Conservation (phyloP, 306 rosid genomes). For the Malus fusca region DNA sequence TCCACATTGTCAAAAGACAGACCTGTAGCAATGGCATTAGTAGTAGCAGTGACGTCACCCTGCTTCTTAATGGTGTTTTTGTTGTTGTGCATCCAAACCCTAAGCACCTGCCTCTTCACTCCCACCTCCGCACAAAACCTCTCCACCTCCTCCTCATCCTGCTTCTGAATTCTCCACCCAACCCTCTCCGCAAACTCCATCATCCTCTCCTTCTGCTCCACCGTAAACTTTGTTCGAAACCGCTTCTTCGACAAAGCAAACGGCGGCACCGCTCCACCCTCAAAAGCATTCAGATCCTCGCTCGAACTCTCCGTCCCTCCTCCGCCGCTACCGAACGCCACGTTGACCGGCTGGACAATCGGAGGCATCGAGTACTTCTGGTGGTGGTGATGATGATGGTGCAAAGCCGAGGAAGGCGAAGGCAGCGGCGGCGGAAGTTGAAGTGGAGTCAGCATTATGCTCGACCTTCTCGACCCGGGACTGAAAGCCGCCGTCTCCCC, state of each 20-base stretch:
- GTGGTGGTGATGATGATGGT: constrained; percentile 15
- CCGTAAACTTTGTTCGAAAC: constrained; percentile 39
- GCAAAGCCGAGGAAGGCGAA: constrained; percentile 15
- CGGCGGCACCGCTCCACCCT: constrained; percentile 15
- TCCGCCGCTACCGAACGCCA: constrained; percentile 33
- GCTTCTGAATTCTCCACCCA: constrained; percentile 49
- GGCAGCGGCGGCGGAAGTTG: constrained; percentile 40
- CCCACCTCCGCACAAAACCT: constrained; percentile 43
- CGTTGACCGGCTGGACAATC: constrained; percentile 43
- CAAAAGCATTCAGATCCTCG: constrained; percentile 38
- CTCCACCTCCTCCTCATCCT: constrained; percentile 40
- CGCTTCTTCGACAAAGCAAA: constrained; percentile 34
- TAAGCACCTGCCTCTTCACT: constrained; percentile 38
- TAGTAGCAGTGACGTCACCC: background rate
- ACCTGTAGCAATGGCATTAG: background rate
- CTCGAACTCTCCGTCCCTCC: constrained; percentile 38
- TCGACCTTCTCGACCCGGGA: constrained; percentile 23
- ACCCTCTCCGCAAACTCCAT: constrained; percentile 44
- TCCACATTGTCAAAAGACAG: constrained; percentile 6
- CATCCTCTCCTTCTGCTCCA: constrained; percentile 43
- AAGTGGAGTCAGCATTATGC: constrained; percentile 31
- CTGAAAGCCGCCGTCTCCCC: constrained; percentile 32
- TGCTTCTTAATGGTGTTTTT: constrained; percentile 29
- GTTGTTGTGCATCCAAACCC: constrained; percentile 58
- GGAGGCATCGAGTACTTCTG: constrained; percentile 35